Conservation (phyloP, 140 eudicot species). For the Senecio squalidus region DNA sequence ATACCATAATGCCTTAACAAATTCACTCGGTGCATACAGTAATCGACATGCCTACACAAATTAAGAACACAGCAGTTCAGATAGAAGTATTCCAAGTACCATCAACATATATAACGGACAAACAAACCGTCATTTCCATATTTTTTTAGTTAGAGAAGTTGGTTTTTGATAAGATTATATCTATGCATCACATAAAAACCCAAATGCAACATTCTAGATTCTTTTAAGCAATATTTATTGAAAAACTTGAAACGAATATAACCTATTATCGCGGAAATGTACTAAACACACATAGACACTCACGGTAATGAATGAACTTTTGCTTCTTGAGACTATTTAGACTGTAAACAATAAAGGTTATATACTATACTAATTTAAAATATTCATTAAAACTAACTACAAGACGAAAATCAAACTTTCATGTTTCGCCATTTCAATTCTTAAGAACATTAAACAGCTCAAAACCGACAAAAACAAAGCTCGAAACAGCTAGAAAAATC, state of each 20-base stretch:
- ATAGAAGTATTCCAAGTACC: background rate
- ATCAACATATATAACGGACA: background rate
- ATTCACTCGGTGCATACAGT: constrained; percentile 98
- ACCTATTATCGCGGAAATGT: background rate
- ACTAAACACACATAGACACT: background rate
- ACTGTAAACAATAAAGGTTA: background rate
- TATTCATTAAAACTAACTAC: background rate
- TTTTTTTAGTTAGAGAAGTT: background rate
- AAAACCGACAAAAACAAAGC: background rate
- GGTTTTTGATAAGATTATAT: background rate
- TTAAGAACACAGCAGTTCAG: background rate
- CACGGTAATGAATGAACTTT: background rate
- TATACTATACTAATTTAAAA: too few relatives aligned
- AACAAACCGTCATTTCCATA: background rate
- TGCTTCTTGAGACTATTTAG: background rate
- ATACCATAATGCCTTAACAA: constrained; percentile 85
- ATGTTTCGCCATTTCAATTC: background rate
- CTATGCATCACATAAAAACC: background rate
- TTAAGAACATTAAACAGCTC: too few relatives aligned
- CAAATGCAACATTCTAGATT: background rate
- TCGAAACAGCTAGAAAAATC: too few relatives aligned
- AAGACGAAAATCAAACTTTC: background rate
- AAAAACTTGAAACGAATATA: background rate
- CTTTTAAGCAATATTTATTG: background rate
- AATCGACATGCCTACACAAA: constrained; percentile 72